Conservation (phyloP, 2,329 filamentous ascomycete species). For the Pseudogymnoascus sp. region DNA sequence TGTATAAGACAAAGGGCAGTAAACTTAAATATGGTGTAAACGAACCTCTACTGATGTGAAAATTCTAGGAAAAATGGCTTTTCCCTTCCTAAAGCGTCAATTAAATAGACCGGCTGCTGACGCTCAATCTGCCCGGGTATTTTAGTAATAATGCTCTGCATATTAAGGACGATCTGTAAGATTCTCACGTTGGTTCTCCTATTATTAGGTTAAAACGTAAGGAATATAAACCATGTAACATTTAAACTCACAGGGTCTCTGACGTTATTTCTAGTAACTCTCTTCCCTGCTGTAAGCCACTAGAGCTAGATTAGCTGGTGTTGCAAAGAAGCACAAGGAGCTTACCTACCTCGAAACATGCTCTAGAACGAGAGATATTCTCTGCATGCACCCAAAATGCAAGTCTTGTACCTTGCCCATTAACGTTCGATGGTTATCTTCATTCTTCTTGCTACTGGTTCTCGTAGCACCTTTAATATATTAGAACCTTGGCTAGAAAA, state of each 20-base stretch:
- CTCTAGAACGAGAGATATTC: conserved; percentile 11
- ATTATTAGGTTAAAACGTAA: not conserved
- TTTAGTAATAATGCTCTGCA: conserved; percentile 17
- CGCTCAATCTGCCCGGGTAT: conserved; percentile 25
- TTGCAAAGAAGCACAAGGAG: not conserved
- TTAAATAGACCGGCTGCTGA: conserved; percentile 26
- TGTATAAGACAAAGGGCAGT: not conserved
- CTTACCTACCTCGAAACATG: conserved; percentile 6
- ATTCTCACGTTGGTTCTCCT: conserved; percentile 19
- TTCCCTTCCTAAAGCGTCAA: conserved; percentile 23
- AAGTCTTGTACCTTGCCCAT: conserved; percentile 14
- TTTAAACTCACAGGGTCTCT: conserved; percentile 11
- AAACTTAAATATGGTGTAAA: not conserved
- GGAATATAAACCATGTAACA: no score
- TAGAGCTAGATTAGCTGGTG: not conserved
- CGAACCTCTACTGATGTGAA: conserved; percentile 20
- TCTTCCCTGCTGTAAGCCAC: conserved; percentile 10
- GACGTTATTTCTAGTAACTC: conserved; percentile 12
- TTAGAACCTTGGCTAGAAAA: not conserved
- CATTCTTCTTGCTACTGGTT: conserved; percentile 11
- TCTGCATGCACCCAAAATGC: conserved; percentile 18
- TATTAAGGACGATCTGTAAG: conserved; percentile 19
- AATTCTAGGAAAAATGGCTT: conserved; percentile 27
- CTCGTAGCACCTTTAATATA: not conserved
- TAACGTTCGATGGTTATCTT: conserved; percentile 11